Base-by-base conservation (phyloP, 2,329 filamentous ascomycete genomes). In the Aspergillus hiratsukae region DNA sequence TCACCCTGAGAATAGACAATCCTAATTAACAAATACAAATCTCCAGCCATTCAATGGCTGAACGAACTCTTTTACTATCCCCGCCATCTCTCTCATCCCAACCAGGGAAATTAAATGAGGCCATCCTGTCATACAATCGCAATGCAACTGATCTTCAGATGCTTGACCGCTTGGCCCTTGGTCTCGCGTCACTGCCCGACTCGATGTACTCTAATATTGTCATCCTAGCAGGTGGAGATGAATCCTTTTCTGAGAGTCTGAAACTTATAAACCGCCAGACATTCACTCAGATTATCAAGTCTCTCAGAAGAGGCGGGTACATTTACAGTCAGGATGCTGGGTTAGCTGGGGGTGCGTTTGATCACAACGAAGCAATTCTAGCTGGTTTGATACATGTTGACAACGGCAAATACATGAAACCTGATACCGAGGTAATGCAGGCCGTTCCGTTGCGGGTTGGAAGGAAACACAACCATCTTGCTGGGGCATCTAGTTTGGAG, bases 51-150 rank as follows among this genome's bases (percentile, higher is more conserved):
- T 14, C 21, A 6, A 45, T 45, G 41, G 10, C 41, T 45, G 21
- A 21, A 21, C 85, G 87, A 73, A 93, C 87, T 31, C 87, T 96
- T 60, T 86, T 96, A 43, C 87, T 97, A 59, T 91, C 93, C 31
- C 93, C 94, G 53, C 92, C 94, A 11, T 96, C 91, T 25, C 84
- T 97, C 66, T 88, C 94, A 64, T 85, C 90, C 54, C 88, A 96
- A 75, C 90, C 92, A 64, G 87, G 90, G 64, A 86, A 86, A 66
- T 82, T 97, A 62, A 83, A 85, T 62, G 78, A 80, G 63, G 80
- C 94, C 60, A 84, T 96, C 67, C 80, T 85, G 57, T 79, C 85
- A 56, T 86, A 90, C 77, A 86, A 94, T 73, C 87, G 91, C 69
- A 78, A 82, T 61, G 80, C 83, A 48, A 93, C 91, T 60, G 94